These are phyloP conservation scores for Podospora sp. DNA, from an alignment of 495 filamentous ascomycete genomes.

Conservation along the genomic window DNA sequence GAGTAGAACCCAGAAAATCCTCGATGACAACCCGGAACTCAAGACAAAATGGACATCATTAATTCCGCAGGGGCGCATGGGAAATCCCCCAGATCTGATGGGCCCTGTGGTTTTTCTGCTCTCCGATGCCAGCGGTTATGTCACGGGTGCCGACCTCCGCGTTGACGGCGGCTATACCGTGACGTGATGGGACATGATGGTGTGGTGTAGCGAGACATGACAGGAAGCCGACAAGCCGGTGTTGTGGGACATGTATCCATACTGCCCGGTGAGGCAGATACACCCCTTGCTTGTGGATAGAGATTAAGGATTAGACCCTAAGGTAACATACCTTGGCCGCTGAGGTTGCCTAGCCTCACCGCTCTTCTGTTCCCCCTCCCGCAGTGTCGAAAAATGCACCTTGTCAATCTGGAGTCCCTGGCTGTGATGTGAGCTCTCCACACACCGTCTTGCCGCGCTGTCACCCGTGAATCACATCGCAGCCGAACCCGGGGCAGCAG, in stretches of 20 bases:
- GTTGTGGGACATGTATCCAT: not conserved
- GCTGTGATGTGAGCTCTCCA: not conserved
- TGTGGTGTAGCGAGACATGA: not conserved
- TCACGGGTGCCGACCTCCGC: conserved; percentile 86
- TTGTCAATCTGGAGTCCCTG: not conserved
- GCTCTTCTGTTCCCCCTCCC: not conserved
- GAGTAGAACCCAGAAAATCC: conserved; percentile 84
- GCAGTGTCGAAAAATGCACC: not conserved
- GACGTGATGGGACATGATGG: conserved; percentile 43
- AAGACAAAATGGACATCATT: conserved; percentile 85
- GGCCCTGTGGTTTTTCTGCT: conserved; percentile 88
- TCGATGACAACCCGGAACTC: conserved; percentile 88
- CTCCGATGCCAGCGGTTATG: conserved; percentile 81
- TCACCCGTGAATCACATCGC: not conserved
- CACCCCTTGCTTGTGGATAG: not conserved
- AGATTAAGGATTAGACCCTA: not conserved
- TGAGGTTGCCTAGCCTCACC: not conserved
- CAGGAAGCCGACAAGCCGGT: not conserved
- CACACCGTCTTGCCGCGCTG: not conserved
- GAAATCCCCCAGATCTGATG: conserved; percentile 88
- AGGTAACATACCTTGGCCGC: not conserved
- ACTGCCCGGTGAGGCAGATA: not conserved
- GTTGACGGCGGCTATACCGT: conserved; percentile 92
- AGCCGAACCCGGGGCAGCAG: not conserved
- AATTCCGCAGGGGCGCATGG: conserved; percentile 92